phyloP scores from a whole-genome alignment of 2,329 filamentous ascomycete genomes.

The Amylocarpus encephaloides region DNA sequence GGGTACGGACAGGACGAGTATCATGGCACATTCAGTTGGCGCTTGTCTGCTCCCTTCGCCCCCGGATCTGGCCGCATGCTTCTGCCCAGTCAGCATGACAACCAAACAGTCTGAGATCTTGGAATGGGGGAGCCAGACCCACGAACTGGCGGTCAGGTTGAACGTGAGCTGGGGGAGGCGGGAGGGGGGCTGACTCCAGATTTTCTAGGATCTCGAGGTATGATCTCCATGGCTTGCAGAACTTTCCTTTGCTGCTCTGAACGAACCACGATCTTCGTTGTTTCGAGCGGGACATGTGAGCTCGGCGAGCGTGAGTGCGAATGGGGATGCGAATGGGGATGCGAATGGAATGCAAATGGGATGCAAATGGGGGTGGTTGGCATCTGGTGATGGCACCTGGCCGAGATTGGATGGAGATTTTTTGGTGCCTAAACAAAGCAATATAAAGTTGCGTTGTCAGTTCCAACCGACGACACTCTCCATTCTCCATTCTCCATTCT shows the following conservation, averaged over 20 bases:
- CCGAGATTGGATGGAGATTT: conserved; percentile 7
- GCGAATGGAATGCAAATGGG: no score
- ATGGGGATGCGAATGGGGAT: conserved; percentile 9
- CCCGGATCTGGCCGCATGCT: conserved; percentile 5
- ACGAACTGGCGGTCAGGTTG: conserved; percentile 32
- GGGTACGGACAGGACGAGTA: no score
- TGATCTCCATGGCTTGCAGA: conserved; percentile 33
- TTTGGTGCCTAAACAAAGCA: conserved; percentile 27
- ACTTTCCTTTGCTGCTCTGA: conserved; percentile 27
- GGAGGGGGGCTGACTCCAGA: conserved; percentile 15
- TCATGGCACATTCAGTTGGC: conserved; percentile 20
- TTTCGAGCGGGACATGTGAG: conserved; percentile 11
- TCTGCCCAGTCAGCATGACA: conserved; percentile 16
- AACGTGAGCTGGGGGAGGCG: conserved; percentile 17
- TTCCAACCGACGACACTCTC: conserved; percentile 8
- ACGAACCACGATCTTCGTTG: conserved; percentile 32
- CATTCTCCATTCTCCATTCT: no score
- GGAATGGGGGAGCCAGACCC: conserved; percentile 17
- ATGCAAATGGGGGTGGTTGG: neutral
- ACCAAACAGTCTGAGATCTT: conserved; percentile 24
- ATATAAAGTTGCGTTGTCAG: conserved; percentile 25
- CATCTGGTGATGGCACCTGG: conserved; percentile 5
- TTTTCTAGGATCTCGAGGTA: conserved; percentile 25
- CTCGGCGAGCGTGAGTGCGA: conserved; percentile 13
- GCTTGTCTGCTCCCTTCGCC: conserved; percentile 10